phyloP scores from a whole-genome alignment of 2,329 filamentous ascomycete genomes.

The Arthrobotrys entomopaga region DNA sequence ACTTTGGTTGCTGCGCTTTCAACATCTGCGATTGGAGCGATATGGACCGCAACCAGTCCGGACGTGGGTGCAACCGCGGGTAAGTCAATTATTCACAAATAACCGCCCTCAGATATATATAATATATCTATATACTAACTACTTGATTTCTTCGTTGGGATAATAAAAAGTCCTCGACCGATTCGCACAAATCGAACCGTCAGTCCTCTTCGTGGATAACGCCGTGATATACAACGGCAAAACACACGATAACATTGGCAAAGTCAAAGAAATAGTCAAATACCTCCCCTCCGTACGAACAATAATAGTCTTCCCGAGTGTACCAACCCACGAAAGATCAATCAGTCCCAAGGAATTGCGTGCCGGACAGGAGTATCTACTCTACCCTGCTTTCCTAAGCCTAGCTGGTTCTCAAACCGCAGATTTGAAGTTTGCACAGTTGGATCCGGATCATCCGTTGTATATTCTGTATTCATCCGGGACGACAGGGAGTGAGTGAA shows the following conservation, averaged over 20 bases:
- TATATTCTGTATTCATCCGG: conserved; percentile 95
- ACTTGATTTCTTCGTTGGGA: too few relatives aligned
- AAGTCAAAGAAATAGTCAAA: conserved; percentile 79
- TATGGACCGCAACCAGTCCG: conserved; percentile 93
- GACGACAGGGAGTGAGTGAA: conserved; percentile 72
- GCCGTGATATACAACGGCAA: conserved; percentile 91
- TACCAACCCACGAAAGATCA: conserved; percentile 61
- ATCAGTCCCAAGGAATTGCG: conserved; percentile 47
- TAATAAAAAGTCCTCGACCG: conserved; percentile 81
- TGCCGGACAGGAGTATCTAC: conserved; percentile 36
- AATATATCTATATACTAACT: not conserved
- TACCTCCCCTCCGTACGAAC: conserved; percentile 74
- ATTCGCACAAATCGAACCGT: conserved; percentile 83
- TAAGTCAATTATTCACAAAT: conserved; percentile 1
- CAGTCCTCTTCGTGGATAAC: conserved; percentile 85
- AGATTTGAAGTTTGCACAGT: conserved; percentile 74
- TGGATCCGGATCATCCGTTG: conserved; percentile 85
- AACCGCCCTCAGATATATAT: not conserved
- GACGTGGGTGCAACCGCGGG: conserved; percentile 49
- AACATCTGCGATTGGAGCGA: conserved; percentile 80
- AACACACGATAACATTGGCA: conserved; percentile 79
- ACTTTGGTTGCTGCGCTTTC: conserved; percentile 89
- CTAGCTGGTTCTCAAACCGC: conserved; percentile 40
- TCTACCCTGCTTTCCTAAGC: conserved; percentile 62
- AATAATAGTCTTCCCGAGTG: conserved; percentile 79